Base-by-base conservation (phyloP, 2,329 filamentous ascomycete genomes). In the Stachybotrys elegans region DNA sequence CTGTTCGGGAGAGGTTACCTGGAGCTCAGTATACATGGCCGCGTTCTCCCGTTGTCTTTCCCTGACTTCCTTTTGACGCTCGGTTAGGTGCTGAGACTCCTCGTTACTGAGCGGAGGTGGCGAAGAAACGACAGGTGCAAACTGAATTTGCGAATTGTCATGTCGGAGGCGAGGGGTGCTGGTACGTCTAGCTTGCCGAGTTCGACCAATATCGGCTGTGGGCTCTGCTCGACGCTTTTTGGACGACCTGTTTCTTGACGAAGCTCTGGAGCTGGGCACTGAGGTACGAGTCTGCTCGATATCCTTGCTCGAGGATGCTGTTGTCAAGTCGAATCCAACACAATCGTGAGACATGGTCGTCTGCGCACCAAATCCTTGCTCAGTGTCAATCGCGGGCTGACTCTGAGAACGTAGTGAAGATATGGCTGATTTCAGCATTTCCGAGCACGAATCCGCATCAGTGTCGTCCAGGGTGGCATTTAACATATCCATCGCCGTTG, bases 61-160 rank as follows among this genome's bases (percentile, higher is more conserved):
- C 37, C 82, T 78, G 34, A 92, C 81, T 55, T 95, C 88, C 55
- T 76, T 84, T 60, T 95, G 89, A 35, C 81, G 78, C 27, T 91
- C 86, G 0, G 89, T 95, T 40, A 95, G 68, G 16, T 83, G 66
- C 53, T 93, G 88, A 1, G 86, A 88, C 44, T 88, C 83, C 3
- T 74, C 57, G n/a, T n/a, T n/a, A n/a, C n/a, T n/a, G n/a, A n/a
- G n/a, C 1, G 62, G 65, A 13, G 67, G 63, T 5, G 75, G 61
- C 0, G 83, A 79, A 12, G 81, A 79, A 22, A 78, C 75, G 38
- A 92, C 84, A 0, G 80, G 68, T 3, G 84, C 79, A 56, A 93
- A 93, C 35, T 87, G 76, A 21, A 94, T 76, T 56, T 94, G 89
- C 1, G 88, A 94, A 62, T 94, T 78, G 49, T 95, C 80, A 53